phyloP scores from a whole-genome alignment of 345 rosid species.

The Raphanus raphanistrum region DNA sequence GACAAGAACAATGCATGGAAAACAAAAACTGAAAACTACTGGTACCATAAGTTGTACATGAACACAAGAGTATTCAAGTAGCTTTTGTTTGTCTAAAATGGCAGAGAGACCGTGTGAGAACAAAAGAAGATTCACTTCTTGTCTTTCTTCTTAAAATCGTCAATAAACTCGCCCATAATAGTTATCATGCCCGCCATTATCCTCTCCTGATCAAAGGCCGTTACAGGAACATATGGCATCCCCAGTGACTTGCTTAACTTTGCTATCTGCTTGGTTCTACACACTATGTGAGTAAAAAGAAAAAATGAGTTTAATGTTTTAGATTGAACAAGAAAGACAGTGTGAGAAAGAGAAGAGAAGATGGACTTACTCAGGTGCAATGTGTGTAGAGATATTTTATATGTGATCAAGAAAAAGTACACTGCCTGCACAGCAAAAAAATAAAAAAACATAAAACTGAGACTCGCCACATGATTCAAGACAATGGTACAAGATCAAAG shows the following conservation, averaged over 20 bases:
- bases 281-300: background rate
- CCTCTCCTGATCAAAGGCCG: background rate
- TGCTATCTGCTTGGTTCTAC: background rate
- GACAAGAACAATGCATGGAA: too few species aligned
- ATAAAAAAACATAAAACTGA: too few species aligned
- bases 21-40: too few species aligned
- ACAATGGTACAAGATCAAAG: background rate
- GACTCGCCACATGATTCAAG: background rate
- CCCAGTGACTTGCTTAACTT: conserved; percentile 2
- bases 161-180: background rate
- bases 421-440: conserved; percentile 12
- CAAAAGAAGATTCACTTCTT: background rate
- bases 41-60: too few species aligned
- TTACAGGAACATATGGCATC: background rate
- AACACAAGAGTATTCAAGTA: too few species aligned
- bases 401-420: conserved; percentile 11
- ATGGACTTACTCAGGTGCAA: conserved; percentile 5
- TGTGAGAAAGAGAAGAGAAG: background rate
- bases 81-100: too few species aligned
- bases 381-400: background rate
- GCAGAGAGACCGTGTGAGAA: too few species aligned
- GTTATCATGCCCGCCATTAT: background rate
- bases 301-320: background rate
- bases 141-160: conserved; percentile 12
- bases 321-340: background rate